Conservation (phyloP, 768 basidiomycete species). For the Trametes villosa region DNA sequence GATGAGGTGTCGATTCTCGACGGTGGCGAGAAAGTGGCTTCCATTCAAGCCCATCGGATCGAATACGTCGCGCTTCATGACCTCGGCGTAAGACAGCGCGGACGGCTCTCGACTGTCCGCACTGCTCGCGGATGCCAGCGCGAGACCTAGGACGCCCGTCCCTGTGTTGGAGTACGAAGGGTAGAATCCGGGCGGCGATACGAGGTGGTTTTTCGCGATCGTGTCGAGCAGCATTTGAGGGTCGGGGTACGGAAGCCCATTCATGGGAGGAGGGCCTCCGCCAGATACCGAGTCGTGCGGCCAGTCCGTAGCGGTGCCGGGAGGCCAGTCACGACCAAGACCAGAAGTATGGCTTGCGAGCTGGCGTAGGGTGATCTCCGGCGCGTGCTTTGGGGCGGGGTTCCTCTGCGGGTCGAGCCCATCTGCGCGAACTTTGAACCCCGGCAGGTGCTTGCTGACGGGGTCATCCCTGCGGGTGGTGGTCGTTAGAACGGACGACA, state of each 20-base stretch:
- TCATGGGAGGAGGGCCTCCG: constrained; percentile 33
- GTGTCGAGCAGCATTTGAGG: constrained; percentile 40
- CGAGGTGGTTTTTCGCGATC: constrained; percentile 43
- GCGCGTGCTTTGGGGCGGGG: background rate
- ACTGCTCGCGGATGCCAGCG: constrained; percentile 40
- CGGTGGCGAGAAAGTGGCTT: constrained; percentile 47
- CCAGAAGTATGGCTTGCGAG: constrained; percentile 39
- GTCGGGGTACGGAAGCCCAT: constrained; percentile 38
- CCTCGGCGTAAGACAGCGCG: constrained; percentile 39
- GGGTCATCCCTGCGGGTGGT: constrained; percentile 49
- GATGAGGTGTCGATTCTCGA: constrained; percentile 39
- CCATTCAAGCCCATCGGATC: constrained; percentile 48
- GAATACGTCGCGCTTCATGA: constrained; percentile 55
- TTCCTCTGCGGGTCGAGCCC: constrained; percentile 22
- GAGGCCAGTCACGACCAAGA: constrained; percentile 42
- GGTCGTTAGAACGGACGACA: background rate
- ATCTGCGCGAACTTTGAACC: constrained; percentile 37
- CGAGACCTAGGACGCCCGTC: constrained; percentile 40
- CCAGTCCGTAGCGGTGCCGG: constrained; percentile 43
- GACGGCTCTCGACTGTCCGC: background rate
- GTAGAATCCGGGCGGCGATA: constrained; percentile 48
- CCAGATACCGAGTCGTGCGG: constrained; percentile 40
- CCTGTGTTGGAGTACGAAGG: constrained; percentile 49
- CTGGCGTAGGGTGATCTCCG: constrained; percentile 33
- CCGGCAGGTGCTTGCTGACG: constrained; percentile 47